Base-by-base conservation (phyloP, 2,329 filamentous ascomycete species). In the Hypoxylon sp. region DNA sequence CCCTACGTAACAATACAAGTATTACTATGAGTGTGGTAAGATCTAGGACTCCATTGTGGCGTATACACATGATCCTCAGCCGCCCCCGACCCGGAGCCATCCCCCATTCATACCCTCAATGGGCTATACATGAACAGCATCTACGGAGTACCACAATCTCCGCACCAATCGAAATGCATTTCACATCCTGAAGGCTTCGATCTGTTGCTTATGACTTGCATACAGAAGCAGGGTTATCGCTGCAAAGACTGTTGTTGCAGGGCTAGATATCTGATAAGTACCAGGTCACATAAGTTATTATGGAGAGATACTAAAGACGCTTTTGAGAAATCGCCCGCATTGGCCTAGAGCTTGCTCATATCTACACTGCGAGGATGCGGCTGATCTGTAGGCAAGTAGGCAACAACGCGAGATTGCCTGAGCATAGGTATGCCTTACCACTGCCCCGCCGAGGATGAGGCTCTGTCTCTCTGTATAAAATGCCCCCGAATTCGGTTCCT, bases 111-210 rank as follows among this genome's bases (percentile, higher is more conserved):
- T n/a, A 23, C 7, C n/a, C n/a, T 6, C 41, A 23, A 19, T 19
- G 17, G 7, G 30, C 17, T 13, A 30, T 52, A 5, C 17, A 19
- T 23, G 11, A 23, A 36, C 32, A 11, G 30, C 4, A 50, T 50
- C 25, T 14, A 7, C 14, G 11, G n/a, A 34, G 30, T 52, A 11
- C 49, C 17, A 52, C n/a, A 52, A 23, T 19, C 17, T 34, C 49
- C 49, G 19, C 49, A 30, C 49, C 49, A 52, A 52, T 36, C 9
- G 32, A 19, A 19, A 7, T 36, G 14, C n/a, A 52, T 21, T 52
- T 36, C 14, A 49, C 4, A 28, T 13, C 46, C 17, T 49, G 23
- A 21, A 32, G 11, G 11, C 9, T 23, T 30, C 46, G 28, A 5
- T 23, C 19, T 36, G 49, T 30, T 34, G 30, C 49, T 51, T 4